Evolutionary conservation across 352 stramenopile genomes (phyloP).

Genomic region (Globisporangium spinosum): DNA sequence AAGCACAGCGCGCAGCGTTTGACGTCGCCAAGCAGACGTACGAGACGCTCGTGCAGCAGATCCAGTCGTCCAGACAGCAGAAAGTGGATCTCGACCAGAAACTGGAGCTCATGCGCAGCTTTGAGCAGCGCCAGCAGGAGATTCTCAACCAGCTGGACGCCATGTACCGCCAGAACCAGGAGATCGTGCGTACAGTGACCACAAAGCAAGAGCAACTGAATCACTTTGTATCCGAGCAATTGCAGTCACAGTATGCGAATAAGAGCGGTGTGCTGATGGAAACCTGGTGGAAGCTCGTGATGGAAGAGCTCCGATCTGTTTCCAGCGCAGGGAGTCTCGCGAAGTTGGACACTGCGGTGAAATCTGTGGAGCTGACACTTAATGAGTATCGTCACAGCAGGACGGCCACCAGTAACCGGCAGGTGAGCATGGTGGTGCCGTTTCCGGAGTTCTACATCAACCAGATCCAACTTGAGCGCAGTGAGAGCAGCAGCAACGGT

Average conservation of each 20-base stretch:
- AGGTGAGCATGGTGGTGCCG: constrained; percentile 16
- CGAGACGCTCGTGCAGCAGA: constrained; percentile 19
- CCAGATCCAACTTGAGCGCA: constrained; percentile 19
- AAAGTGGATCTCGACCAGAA: constrained; percentile 40
- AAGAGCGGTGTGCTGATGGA: constrained; percentile 15
- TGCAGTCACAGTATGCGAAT: constrained; percentile 9
- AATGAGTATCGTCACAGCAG: not conserved
- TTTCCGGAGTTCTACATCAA: constrained; percentile 41
- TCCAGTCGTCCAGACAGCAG: constrained; percentile 22
- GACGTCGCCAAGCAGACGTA: constrained; percentile 17
- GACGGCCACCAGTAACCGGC: not conserved
- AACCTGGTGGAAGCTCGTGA: constrained; percentile 16
- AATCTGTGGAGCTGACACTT: constrained; percentile 9
- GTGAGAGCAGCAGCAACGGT: not conserved
- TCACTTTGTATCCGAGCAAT: constrained; percentile 10
- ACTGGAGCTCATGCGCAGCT: constrained; percentile 37
- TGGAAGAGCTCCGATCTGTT: constrained; percentile 32
- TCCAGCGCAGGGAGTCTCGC: constrained; percentile 17
- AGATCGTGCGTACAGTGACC: constrained; percentile 18
- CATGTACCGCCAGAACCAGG: constrained; percentile 30
- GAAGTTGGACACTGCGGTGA: constrained; percentile 18
- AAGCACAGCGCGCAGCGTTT: constrained; percentile 23
- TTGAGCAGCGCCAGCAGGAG: constrained; percentile 36
- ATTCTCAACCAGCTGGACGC: constrained; percentile 32
- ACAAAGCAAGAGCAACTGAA: constrained; percentile 26